phyloP scores from a whole-genome alignment of 768 basidiomycete genomes.

The Amanita muscaria region DNA sequence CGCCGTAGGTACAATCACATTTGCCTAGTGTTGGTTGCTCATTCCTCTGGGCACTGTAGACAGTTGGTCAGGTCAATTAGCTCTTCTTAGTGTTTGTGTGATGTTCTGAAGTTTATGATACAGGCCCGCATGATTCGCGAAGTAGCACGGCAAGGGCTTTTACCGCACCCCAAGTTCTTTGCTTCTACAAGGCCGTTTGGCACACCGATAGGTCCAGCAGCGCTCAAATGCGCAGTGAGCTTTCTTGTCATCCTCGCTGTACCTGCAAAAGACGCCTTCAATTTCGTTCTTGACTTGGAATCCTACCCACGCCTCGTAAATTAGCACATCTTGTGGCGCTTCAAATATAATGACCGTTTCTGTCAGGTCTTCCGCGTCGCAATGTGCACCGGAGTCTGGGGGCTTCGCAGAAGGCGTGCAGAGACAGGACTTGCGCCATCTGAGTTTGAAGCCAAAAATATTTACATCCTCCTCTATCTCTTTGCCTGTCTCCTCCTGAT shows the following conservation, averaged over 20 bases:
- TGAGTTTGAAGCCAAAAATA: constrained; percentile 19
- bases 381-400: constrained; percentile 24
- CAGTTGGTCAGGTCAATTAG: constrained; percentile 19
- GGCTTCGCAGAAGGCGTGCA: constrained; percentile 19
- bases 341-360: constrained; percentile 18
- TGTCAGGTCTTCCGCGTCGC: constrained; percentile 23
- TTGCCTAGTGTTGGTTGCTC: background rate
- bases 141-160: constrained; percentile 42
- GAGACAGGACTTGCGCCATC: constrained; percentile 16
- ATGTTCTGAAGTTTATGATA: constrained; percentile 11
- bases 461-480: constrained; percentile 18
- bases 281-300: constrained; percentile 30
- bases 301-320: constrained; percentile 31
- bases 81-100: background rate
- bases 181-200: constrained; percentile 40
- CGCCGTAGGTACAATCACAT: constrained; percentile 15
- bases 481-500: constrained; percentile 22
- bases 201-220: constrained; percentile 36
- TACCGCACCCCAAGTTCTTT: constrained; percentile 41
- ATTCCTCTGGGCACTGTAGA: constrained; percentile 11
- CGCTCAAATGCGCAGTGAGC: constrained; percentile 31
- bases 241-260: constrained; percentile 32
- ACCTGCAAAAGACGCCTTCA: constrained; percentile 29
- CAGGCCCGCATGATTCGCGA: constrained; percentile 39
- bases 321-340: constrained; percentile 2